phyloP scores from a whole-genome alignment of 768 basidiomycete species.

The Pulveroboletus sp. region DNA sequence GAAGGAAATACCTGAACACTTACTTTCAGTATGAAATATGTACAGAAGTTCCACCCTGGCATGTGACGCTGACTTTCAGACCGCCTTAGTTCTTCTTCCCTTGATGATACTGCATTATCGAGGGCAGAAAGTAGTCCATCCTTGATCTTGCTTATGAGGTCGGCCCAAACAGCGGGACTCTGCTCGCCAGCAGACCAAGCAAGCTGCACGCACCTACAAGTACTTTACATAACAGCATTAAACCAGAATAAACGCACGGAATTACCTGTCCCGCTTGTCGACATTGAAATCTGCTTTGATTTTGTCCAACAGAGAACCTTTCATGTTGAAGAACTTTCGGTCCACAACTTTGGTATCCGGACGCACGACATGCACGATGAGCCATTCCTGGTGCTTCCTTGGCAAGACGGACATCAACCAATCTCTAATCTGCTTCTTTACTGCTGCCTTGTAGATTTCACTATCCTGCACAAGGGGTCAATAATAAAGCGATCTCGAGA shows the following conservation, averaged over 20 bases:
- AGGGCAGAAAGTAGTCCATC: slow-evolving; percentile 85
- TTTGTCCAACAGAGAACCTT: slow-evolving; percentile 82
- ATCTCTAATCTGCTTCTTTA: slow-evolving; percentile 87
- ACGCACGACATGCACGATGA: slow-evolving; percentile 81
- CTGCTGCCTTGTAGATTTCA: slow-evolving; percentile 70
- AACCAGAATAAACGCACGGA: slow-evolving; percentile 1
- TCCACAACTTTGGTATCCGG: slow-evolving; percentile 59
- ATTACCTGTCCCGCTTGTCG: slow-evolving; percentile 77
- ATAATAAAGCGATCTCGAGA: slow-evolving; percentile 5
- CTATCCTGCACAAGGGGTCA: slow-evolving; percentile 40
- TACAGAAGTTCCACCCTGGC: slow-evolving; percentile 99
- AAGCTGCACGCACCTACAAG: slow-evolving; percentile 72
- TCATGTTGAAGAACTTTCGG: slow-evolving; percentile 78
- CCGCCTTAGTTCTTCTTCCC: slow-evolving; percentile 88
- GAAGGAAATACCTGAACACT: slow-evolving; percentile 13
- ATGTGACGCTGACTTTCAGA: slow-evolving; percentile 86
- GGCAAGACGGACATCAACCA: slow-evolving; percentile 71
- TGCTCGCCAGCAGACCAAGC: slow-evolving; percentile 68
- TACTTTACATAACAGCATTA: slow-evolving; percentile 14
- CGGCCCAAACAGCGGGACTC: slow-evolving; percentile 82
- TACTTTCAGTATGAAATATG: slow-evolving; percentile 94
- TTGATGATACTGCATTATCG: slow-evolving; percentile 67
- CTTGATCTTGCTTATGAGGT: slow-evolving; percentile 84
- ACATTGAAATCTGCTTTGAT: slow-evolving; percentile 88
- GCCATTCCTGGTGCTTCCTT: slow-evolving; percentile 88